Evolutionary conservation across 2,329 filamentous ascomycete genomes (phyloP).

Genomic region (Dactylellina cionopaga): DNA sequence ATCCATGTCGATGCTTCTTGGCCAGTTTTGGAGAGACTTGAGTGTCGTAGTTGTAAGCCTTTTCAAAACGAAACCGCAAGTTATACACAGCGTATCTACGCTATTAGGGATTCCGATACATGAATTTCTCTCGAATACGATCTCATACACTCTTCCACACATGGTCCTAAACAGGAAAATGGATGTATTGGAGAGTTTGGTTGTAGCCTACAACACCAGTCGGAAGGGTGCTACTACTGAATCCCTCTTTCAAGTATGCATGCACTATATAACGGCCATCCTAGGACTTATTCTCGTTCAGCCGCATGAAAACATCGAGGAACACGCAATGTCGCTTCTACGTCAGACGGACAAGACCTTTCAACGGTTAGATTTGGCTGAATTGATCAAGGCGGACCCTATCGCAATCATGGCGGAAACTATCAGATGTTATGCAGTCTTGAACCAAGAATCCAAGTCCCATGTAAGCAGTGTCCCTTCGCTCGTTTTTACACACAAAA

Average conservation of each 20-base stretch:
- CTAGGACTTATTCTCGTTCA: constrained; percentile 70
- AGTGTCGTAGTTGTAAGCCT: constrained; percentile 86
- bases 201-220: constrained; percentile 70
- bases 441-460: constrained; percentile 16
- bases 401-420: constrained; percentile 81
- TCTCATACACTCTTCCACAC: constrained; percentile 84
- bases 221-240: constrained; percentile 66
- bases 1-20: constrained; percentile 75
- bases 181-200: constrained; percentile 83
- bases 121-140: constrained; percentile 78
- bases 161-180: constrained; percentile 80
- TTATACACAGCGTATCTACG: constrained; percentile 81
- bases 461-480: constrained; percentile 5
- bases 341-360: constrained; percentile 66
- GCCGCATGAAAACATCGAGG: constrained; percentile 62
- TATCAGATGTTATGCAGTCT: constrained; percentile 67
- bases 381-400: constrained; percentile 78
- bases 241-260: constrained; percentile 41
- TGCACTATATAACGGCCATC: constrained; percentile 59
- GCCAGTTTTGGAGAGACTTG: constrained; percentile 87
- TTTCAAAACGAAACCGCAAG: constrained; percentile 80
- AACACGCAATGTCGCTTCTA: constrained; percentile 69
- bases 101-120: constrained; percentile 79
- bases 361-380: constrained; percentile 71
- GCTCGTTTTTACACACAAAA: not conserved